Evolutionary conservation across 1,284 basidiomycete genomes (phyloP).

Genomic region (Fomitopsis schrenkii): DNA sequence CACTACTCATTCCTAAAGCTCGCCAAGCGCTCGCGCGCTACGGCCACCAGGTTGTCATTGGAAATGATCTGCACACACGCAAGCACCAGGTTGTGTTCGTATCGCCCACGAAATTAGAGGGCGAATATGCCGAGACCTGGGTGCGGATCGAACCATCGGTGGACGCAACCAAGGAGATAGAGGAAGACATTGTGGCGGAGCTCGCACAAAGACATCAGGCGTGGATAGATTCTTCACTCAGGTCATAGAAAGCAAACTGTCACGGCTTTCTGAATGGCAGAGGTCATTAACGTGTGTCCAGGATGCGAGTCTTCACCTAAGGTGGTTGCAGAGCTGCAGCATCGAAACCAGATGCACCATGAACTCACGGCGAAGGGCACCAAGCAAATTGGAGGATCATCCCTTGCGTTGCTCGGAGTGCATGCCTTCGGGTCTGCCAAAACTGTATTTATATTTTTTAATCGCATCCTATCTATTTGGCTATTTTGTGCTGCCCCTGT

Average conservation of each 20-base stretch:
- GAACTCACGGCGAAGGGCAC: too few relatives aligned
- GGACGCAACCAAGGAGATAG: conserved; percentile 73
- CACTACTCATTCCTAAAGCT: conserved; percentile 88
- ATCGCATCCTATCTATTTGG: too few relatives aligned
- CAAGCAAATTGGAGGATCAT: too few relatives aligned
- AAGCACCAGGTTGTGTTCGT: conserved; percentile 95
- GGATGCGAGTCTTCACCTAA: too few relatives aligned
- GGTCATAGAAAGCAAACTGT: too few relatives aligned
- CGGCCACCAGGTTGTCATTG: conserved; percentile 96
- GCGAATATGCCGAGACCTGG: conserved; percentile 65
- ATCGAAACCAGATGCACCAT: too few relatives aligned
- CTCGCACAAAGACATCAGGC: conserved; percentile 68
- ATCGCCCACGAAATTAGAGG: conserved; percentile 23
- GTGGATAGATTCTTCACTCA: conserved; percentile 48
- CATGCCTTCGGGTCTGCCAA: not conserved
- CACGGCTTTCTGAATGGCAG: too few relatives aligned
- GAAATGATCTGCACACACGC: conserved; percentile 86
- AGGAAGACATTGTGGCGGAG: conserved; percentile 85
- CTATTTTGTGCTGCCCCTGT: too few relatives aligned
- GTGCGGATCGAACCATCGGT: conserved; percentile 54
- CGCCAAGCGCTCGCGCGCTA: conserved; percentile 86
- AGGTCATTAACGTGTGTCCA: too few relatives aligned
- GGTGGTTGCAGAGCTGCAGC: too few relatives aligned
- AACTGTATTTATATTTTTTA: too few relatives aligned
- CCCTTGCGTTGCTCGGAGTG: too few relatives aligned